Evolutionary conservation across 2,329 filamentous ascomycete species (phyloP), one percentile per base, ranked within the genome.

Genomic region (Eutypella sp.): DNA sequence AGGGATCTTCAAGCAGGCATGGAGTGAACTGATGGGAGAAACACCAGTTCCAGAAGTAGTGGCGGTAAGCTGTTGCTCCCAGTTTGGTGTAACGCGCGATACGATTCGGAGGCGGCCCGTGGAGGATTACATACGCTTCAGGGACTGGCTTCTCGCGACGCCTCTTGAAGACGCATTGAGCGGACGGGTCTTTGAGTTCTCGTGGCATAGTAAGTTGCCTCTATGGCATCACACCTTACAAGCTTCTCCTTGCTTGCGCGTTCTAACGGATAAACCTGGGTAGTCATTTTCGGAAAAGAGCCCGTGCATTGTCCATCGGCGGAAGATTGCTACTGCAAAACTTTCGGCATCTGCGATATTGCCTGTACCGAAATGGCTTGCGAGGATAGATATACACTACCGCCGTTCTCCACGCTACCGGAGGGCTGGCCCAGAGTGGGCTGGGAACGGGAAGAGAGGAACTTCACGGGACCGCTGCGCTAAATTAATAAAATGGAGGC

Each of bases 241-340:
- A n/a, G n/a, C n/a, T n/a, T n/a, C n/a, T n/a, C n/a, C n/a, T n/a
- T n/a, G n/a, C n/a, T n/a, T n/a, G n/a, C n/a, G n/a, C n/a, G n/a
- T n/a, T n/a, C n/a, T n/a, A n/a, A n/a, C n/a, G n/a, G n/a, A n/a
- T n/a, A n/a, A n/a, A n/a, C n/a, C n/a, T n/a, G n/a, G n/a, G 2
- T 43, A 79, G 76, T 82, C 50, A 78, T 82, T 11, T 82, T 82
- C 54, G 77, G 77, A 44, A 76, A 78, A 51, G 63, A 73, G 20
- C 60, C 73, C 6, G 71, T 84, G 1, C 73, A 83, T 53, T 87
- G 83, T 52, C 84, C 84, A 0, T 67, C 69, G 16, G 79, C 79
- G 1, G 64, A 70, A 38, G 74, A 78, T 8, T 87, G 83, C 59
- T 86, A 86, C 60, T 87, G 84, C 64, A 78, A 82, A 34, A 72